Evolutionary conservation across 1,139 yeast genomes (phyloP), one percentile per base, ranked within the genome.

Genomic region (Torulaspora globosa): DNA sequence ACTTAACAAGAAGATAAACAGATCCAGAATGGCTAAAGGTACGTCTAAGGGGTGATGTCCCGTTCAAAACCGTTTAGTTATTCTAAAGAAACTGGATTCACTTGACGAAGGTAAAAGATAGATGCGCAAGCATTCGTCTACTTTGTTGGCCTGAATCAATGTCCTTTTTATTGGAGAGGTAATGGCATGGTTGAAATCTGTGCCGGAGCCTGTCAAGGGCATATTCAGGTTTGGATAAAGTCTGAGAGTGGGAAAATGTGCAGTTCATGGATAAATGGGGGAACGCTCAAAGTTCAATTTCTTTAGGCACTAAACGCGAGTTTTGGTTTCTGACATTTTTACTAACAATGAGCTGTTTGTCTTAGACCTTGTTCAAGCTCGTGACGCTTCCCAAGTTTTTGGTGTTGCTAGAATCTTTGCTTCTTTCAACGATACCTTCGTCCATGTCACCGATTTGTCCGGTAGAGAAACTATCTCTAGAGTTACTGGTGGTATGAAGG

Each of bases 401-500:
- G 99, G 99, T 83, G 98, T 94, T 79, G 98, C 98, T 73, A 95
- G 97, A 80, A 92, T 94, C 83, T 94, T 78, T 71, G 99, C 99
- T 71, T 92, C 98, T 62, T 89, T 90, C 84, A 94, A 94, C 86
- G 99, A 94, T 81, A 94, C 99, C 63, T 94, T 94, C 80, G 98
- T 94, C 69, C 99, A 94, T 78, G 95, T 94, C 69, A 94, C 99
- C 70, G 99, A 94, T 83, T 80, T 90, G 69, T 87, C 98, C 68
- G 99, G 99, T 76, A 94, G 90, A 78, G 99, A 94, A 82, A 94
- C 99, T 80, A 92, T 94, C 73, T 84, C 96, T 80, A 89, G 98
- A 82, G 97, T 94, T 66, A 94, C 99, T 73, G 98, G 99, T 83
- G 99, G 99, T 82, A 94, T 94, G 98, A 94, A 94, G 84, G 99